These are phyloP conservation scores for Sphagnum magellanicum DNA, from an alignment of 228 moss, liverwort and hornwort species.

Conservation along the genomic window DNA sequence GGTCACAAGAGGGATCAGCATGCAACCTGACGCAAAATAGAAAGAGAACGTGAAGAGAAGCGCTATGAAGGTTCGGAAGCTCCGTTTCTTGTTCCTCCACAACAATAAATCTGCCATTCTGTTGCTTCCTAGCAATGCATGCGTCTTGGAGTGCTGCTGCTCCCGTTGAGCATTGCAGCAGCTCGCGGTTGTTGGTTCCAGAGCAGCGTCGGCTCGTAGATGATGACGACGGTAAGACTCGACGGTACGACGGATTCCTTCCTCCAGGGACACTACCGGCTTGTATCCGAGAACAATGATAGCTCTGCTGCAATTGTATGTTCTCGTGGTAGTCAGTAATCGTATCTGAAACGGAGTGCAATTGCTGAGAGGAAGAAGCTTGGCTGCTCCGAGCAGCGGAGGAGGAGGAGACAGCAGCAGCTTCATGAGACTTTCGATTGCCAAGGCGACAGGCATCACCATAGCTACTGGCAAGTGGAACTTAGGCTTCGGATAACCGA, in stretches of 20 bases:
- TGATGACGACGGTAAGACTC: conserved; percentile 39
- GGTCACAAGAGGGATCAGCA: conserved; percentile 42
- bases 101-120: conserved; percentile 59
- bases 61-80: conserved; percentile 34
- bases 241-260: conserved; percentile 70
- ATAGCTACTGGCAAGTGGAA: conserved; percentile 57
- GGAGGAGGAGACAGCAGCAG: conserved; percentile 37
- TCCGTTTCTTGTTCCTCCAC: conserved; percentile 55
- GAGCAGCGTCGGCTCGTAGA: conserved; percentile 45
- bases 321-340: conserved; percentile 64
- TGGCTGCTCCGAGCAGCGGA: conserved; percentile 36
- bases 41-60: conserved; percentile 35
- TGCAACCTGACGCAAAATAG: conserved; percentile 51
- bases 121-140: conserved; percentile 48
- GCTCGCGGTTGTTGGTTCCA: conserved; percentile 5
- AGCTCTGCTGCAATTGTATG: conserved; percentile 69
- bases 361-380: conserved; percentile 26
- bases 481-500: conserved; percentile 79
- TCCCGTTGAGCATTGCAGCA: too few relatives aligned
- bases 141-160: conserved; percentile 40
- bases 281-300: conserved; percentile 59
- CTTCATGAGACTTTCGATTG: conserved; percentile 48
- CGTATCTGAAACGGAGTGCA: conserved; percentile 82
- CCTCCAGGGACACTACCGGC: conserved; percentile 64
- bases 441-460: conserved; percentile 64